A percentile compares a stretch with the other conserved stretches of the same genome.
phyloP scores from a whole-genome alignment of 176 grass and related monocot species.

The Poa pratensis region DNA sequence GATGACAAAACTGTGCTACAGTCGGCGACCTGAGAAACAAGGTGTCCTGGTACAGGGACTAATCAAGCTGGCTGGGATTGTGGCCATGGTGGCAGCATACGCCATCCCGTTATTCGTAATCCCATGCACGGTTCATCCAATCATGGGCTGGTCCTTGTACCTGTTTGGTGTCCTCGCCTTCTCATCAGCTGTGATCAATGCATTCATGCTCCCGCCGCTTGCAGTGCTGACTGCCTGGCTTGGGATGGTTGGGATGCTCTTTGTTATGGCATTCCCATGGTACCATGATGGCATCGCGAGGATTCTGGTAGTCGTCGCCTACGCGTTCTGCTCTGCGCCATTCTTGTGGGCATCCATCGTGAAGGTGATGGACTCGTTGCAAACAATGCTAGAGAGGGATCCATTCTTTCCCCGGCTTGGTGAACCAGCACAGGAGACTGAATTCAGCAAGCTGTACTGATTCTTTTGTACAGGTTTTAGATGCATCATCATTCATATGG shows the following conservation, averaged over 20 bases:
- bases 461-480: conserved; percentile 47
- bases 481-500: conserved; percentile 31
- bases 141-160: conserved; percentile 93
- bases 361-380: conserved; percentile 67
- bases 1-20: conserved; percentile 80
- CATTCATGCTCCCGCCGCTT: conserved; percentile 70
- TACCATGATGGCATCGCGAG: conserved; percentile 75
- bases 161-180: conserved; percentile 70
- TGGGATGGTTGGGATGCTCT: conserved; percentile 54
- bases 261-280: conserved; percentile 95
- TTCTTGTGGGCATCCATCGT: conserved; percentile 71
- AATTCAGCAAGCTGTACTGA: conserved; percentile 94
- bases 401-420: conserved; percentile 70
- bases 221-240: conserved; percentile 72
- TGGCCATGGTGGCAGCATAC: conserved; percentile 63
- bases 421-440: conserved; percentile 64
- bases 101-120: conserved; percentile 88
- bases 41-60: conserved; percentile 60
- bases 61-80: conserved; percentile 62
- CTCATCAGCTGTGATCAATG: conserved; percentile 62
- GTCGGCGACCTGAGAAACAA: conserved; percentile 71
- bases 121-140: conserved; percentile 79
- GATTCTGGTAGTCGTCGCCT: conserved; percentile 66
- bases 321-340: conserved; percentile 65
- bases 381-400: conserved; percentile 74